Base-by-base conservation (phyloP, 331 rosid genomes). In the Rhamnella rubrinervis region DNA sequence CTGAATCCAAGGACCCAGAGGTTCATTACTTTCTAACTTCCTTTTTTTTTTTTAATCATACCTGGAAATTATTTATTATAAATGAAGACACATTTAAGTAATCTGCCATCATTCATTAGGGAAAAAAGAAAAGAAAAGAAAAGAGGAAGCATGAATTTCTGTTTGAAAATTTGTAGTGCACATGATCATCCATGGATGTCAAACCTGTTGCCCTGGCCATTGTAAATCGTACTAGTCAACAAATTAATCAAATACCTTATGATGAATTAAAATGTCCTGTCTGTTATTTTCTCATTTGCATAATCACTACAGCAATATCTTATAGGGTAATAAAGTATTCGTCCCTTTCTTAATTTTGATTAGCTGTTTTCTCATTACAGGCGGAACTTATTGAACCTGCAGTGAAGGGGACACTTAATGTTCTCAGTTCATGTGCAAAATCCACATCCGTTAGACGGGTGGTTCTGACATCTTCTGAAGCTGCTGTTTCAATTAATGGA, bases 401-500 rank as follows among this genome's bases (percentile, higher is more conserved):
- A 2, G 49, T 83, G 61, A 86, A 83, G 78, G 91, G 88, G 62
- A 86, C 91, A 52, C 86, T 78, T 23, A 86, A 86, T 53, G 83
- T 86, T 65, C 88, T 86, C 6, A 77, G 77, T 20, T 75, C 88
- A 10, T 75, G 78, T 74, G 79, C 75, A 1, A 86, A 83, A 75
- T 65, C 52, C 4, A 44, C 77, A 10, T 81, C 85, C 61, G 55
- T 85, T 59, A 87, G 78, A 51, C 84, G 92, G 64, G 85, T 88
- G 46, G 86, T 88, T 39, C 67, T 88, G 78, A 88, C 95, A 20
- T 88, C 95, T 38, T 88, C 95, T 0, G 20, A 77, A 0, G 95
- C 95, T 17, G 91, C 95, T 0, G 87, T 88, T 70, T 77, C 80
- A 19, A 82, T 77, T 73, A 80, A 49, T 46, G 83, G 83, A 47